Conservation (phyloP, 305 asterid genomes). For the Rubia tinctorum region DNA sequence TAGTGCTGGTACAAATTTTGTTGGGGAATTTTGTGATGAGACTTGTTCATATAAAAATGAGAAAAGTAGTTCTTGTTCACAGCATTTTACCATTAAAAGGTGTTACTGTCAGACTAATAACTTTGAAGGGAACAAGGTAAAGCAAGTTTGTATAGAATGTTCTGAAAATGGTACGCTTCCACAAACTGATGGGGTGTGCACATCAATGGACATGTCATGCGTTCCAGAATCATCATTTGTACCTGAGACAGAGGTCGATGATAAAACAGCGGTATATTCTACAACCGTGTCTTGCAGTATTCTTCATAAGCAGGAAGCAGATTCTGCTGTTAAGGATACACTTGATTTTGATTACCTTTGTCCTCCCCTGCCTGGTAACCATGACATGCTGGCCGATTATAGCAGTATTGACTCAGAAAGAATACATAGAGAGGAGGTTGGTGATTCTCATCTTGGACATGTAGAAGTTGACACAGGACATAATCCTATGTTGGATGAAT, state of each 20-base stretch:
- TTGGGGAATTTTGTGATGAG: slow-evolving; percentile 31
- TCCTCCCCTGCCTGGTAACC: slow-evolving; percentile 25
- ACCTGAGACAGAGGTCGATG: slow-evolving; percentile 58
- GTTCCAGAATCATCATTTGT: slow-evolving; percentile 69
- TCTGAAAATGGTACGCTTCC: slow-evolving; percentile 37
- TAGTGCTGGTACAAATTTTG: slow-evolving; percentile 33
- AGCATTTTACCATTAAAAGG: slow-evolving; percentile 32
- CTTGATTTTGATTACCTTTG: slow-evolving; percentile 22
- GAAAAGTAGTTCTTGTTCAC: slow-evolving; percentile 28
- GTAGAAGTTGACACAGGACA: slow-evolving; percentile 44
- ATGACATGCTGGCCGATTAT: slow-evolving; percentile 31
- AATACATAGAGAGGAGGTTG: slow-evolving; percentile 49
- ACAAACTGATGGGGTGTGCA: slow-evolving; percentile 32
- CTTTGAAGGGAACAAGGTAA: slow-evolving; percentile 39
- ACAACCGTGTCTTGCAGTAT: slow-evolving; percentile 50
- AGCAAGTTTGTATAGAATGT: slow-evolving; percentile 31
- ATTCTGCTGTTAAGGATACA: slow-evolving; percentile 32
- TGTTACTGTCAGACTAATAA: slow-evolving; percentile 33
- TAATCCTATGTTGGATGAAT: slow-evolving; percentile 68
- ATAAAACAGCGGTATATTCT: slow-evolving; percentile 47
- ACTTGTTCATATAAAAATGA: slow-evolving; percentile 32
- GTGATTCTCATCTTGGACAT: slow-evolving; percentile 53
- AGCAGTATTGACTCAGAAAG: slow-evolving; percentile 29
- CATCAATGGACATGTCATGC: slow-evolving; percentile 38
- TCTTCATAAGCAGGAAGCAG: slow-evolving; percentile 31